Conservation (phyloP, 2,329 filamentous ascomycete genomes). For the Talaromyces sp. region DNA sequence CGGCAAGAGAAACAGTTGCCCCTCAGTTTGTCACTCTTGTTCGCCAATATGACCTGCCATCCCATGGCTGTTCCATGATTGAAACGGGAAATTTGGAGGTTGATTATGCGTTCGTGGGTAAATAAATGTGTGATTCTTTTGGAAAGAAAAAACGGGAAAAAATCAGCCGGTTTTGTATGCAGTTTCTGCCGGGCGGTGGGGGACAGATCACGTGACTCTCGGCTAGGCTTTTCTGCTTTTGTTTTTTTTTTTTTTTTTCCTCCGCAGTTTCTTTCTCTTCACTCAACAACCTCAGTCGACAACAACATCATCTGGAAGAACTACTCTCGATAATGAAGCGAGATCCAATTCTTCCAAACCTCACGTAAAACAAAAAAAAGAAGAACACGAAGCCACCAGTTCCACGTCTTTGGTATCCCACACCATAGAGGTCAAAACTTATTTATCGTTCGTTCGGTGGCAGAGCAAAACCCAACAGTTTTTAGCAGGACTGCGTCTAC, state of each 20-base stretch:
- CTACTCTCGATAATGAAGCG: conserved; percentile 6
- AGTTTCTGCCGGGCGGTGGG: neutral
- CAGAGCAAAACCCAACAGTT: conserved; percentile 44
- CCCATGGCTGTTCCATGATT: conserved; percentile 25
- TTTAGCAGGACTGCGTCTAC: conserved; percentile 48
- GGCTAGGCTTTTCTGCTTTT: neutral
- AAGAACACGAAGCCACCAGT: conserved; percentile 32
- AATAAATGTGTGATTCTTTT: conserved; percentile 27
- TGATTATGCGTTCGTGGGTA: conserved; percentile 45
- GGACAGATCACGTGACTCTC: neutral
- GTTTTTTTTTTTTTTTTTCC: neutral
- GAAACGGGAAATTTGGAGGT: conserved; percentile 38
- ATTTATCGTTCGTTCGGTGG: conserved; percentile 42
- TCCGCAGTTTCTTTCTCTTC: neutral
- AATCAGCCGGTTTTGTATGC: neutral
- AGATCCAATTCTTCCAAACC: neutral
- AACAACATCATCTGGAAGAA: neutral
- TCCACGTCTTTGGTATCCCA: conserved; percentile 29
- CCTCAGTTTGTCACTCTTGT: conserved; percentile 31
- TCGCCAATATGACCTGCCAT: conserved; percentile 47
- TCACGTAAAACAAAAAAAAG: conserved; percentile 10
- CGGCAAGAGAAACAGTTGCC: conserved; percentile 14
- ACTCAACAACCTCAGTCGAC: neutral
- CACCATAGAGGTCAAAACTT: conserved; percentile 32
- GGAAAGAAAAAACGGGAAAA: conserved; percentile 14